Percentiles rank a stretch among this genome's conserved stretches.
These are phyloP conservation scores for Tylopilus sp. DNA, from an alignment of 1,284 basidiomycete species.

Conservation along the genomic window DNA sequence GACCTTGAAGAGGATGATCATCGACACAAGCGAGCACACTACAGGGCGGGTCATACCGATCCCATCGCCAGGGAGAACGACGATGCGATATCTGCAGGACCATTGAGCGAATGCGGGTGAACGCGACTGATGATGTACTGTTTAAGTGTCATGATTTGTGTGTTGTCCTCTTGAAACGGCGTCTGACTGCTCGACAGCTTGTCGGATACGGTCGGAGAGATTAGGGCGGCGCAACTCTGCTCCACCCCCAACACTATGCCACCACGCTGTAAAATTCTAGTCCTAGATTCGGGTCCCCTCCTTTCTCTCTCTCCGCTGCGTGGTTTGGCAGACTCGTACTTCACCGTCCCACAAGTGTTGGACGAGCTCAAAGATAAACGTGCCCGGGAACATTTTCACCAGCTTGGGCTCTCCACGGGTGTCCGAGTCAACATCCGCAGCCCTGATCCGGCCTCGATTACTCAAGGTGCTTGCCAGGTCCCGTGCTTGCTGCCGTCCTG, in stretches of 20 bases:
- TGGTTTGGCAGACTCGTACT: conserved; percentile 76
- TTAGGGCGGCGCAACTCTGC: not conserved
- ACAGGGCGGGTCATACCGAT: conserved; percentile 62
- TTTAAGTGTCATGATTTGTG: conserved; percentile 38
- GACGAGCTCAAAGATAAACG: conserved; percentile 85
- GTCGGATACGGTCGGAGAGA: too few relatives aligned
- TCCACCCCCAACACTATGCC: conserved; percentile 19
- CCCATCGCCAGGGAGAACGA: conserved; percentile 92
- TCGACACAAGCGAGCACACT: conserved; percentile 4
- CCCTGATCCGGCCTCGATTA: conserved; percentile 70
- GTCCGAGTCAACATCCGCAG: conserved; percentile 72
- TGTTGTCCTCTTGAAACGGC: too few relatives aligned
- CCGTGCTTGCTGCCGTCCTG: conserved; percentile 6
- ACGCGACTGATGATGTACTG: conserved; percentile 33
- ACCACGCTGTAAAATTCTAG: conserved; percentile 68
- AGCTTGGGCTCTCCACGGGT: conserved; percentile 68
- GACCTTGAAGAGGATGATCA: conserved; percentile 53
- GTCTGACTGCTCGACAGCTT: too few relatives aligned
- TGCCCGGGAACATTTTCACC: conserved; percentile 82
- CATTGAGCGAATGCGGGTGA: conserved; percentile 8
- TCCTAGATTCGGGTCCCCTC: conserved; percentile 90
- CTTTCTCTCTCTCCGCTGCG: conserved; percentile 83
- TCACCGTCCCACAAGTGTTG: conserved; percentile 87
- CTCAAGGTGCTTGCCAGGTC: conserved; percentile 61
- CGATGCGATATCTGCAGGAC: conserved; percentile 72